Evolutionary conservation across 805 yeast species (phyloP).

Genomic region (Starmerella roubikii): DNA sequence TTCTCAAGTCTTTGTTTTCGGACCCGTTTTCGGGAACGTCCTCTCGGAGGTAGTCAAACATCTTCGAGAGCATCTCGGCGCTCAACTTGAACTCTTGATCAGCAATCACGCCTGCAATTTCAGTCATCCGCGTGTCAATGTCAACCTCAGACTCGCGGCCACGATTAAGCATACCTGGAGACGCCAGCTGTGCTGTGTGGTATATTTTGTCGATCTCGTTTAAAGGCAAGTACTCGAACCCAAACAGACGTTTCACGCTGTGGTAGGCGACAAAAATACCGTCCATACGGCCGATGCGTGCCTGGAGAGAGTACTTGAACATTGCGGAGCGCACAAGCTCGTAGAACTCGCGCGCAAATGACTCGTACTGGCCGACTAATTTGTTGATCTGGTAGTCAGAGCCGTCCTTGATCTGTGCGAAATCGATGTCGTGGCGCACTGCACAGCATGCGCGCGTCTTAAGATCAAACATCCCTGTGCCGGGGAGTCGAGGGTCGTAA

Average conservation of each 20-base stretch:
- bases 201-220: slow-evolving; percentile 51
- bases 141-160: slow-evolving; percentile 13
- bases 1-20: slow-evolving; percentile 11
- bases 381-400: slow-evolving; percentile 56
- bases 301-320: slow-evolving; percentile 79
- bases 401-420: slow-evolving; percentile 42
- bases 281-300: slow-evolving; percentile 91
- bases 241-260: slow-evolving; percentile 66
- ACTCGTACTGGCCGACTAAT: slow-evolving; percentile 52
- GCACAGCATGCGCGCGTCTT: slow-evolving; percentile 87
- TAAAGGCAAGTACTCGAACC: slow-evolving; percentile 77
- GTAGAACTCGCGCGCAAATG: slow-evolving; percentile 65
- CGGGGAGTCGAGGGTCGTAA: slow-evolving; percentile 60
- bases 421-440: slow-evolving; percentile 60
- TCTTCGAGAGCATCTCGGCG: slow-evolving; percentile 36
- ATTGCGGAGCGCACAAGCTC: slow-evolving; percentile 67
- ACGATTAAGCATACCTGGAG: neutral
- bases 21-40: slow-evolving; percentile 8
- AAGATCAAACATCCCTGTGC: slow-evolving; percentile 81
- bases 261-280: slow-evolving; percentile 91
- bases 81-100: slow-evolving; percentile 55
- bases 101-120: slow-evolving; percentile 39
- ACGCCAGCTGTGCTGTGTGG: slow-evolving; percentile 34
- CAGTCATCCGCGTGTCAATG: slow-evolving; percentile 22
- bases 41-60: slow-evolving; percentile 31